Percentiles rank a stretch among this genome's conserved stretches.
Evolutionary conservation across 495 filamentous ascomycete species (phyloP).

Genomic region (Penicillium fimorum): DNA sequence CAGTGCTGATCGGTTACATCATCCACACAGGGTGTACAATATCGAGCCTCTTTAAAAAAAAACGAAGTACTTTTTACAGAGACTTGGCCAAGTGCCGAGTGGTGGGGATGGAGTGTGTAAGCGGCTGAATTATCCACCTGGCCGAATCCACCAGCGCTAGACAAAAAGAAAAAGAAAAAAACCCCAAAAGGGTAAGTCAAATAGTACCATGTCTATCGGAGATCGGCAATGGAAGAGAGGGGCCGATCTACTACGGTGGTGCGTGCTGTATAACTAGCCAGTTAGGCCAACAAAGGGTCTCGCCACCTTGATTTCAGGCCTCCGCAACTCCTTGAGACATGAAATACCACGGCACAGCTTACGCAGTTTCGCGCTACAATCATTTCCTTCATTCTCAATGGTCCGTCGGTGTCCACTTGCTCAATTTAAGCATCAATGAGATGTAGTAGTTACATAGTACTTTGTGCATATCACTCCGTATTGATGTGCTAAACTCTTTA

Average conservation of each 20-base stretch:
- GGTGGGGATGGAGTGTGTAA: neutral
- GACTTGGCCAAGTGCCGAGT: too few relatives aligned
- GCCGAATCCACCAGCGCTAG: neutral
- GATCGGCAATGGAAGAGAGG: neutral
- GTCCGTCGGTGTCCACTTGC: neutral
- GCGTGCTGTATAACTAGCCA: constrained; percentile 7
- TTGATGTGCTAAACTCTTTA: neutral
- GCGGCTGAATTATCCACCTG: constrained; percentile 11
- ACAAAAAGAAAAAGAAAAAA: neutral
- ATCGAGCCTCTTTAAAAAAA: too few relatives aligned
- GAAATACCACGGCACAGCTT: constrained; percentile 4
- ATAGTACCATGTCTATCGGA: neutral
- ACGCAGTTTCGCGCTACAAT: constrained; percentile 12
- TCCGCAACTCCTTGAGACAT: neutral
- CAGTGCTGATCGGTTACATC: constrained; percentile 6
- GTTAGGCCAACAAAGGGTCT: constrained; percentile 13
- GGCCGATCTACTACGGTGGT: neutral
- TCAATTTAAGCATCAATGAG: neutral
- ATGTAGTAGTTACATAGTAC: neutral
- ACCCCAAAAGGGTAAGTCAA: neutral
- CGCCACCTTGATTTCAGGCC: constrained; percentile 16
- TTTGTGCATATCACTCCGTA: neutral
- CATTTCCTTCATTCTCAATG: neutral
- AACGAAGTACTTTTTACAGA: neutral
- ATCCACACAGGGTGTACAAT: neutral